phyloP scores from a whole-genome alignment of 2,329 filamentous ascomycete genomes.

The Coleophoma cylindrospora region DNA sequence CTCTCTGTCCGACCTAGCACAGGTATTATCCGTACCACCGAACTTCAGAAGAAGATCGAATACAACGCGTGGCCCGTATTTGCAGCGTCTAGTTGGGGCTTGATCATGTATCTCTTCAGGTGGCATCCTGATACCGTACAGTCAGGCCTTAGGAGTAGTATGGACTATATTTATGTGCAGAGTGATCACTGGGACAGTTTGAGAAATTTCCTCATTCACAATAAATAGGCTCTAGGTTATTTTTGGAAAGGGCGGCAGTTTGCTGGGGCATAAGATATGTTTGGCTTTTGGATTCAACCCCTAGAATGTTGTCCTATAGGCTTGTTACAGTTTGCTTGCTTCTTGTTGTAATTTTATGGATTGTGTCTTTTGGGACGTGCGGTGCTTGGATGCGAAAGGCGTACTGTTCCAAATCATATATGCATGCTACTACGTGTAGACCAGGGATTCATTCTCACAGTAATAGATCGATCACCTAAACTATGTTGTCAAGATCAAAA shows the following conservation, averaged over 20 bases:
- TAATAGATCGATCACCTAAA: no score
- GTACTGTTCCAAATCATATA: no score
- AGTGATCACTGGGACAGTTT: conserved; percentile 86
- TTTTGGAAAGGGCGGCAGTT: not conserved
- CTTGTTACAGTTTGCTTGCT: no score
- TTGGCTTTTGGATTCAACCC: not conserved
- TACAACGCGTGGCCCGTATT: conserved; percentile 88
- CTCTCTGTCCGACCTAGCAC: conserved; percentile 65
- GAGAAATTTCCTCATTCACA: conserved; percentile 81
- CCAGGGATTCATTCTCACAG: no score
- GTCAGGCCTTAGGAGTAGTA: conserved; percentile 85
- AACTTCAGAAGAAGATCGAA: conserved; percentile 43
- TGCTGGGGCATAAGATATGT: not conserved
- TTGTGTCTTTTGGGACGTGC: no score
- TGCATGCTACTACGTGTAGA: no score
- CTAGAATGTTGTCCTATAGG: no score
- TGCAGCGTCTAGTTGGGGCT: conserved; percentile 83
- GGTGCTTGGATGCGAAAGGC: no score
- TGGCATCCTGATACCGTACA: conserved; percentile 90
- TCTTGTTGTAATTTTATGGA: no score
- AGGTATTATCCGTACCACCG: conserved; percentile 43
- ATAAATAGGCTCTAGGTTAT: conserved; percentile 43
- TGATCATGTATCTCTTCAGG: conserved; percentile 93
- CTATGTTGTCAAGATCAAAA: no score
- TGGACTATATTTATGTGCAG: conserved; percentile 94